Base-by-base conservation (phyloP, 371 early-diverging fungal genomes). In the Mortierella sp. region DNA sequence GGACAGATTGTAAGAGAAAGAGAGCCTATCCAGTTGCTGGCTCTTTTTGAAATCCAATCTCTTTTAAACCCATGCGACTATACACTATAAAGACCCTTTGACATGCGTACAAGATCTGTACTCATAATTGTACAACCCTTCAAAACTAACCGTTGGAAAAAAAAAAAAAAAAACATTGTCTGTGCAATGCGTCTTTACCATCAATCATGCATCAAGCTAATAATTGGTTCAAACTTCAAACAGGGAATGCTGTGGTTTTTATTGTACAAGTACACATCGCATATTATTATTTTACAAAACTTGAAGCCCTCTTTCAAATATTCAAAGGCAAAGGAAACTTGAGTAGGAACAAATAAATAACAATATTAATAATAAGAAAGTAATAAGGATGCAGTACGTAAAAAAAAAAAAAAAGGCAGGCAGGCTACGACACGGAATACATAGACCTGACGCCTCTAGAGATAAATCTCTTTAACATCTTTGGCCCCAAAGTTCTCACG, bases 391-490 rank as follows among this genome's bases (percentile, higher is more conserved):
- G 32, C 15, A 38, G 16, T 22, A n/a, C 33, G 9, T 6, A 69
- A 15, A 59, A 47, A 47, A 63, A 70, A 57, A 62, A 57, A 38
- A 48, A 47, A 59, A 45, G 6, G 63, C 1, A 63, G 47, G 41
- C 22, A 48, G 41, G 19, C 38, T 22, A 61, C 28, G 53, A 21
- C 16, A 33, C 4, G n/a, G 22, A 16, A 11, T 28, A 36, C 40
- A 22, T 24, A 43, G 13, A 4, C 8, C 33, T 13, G 16, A 28
- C 66, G 22, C 40, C 15, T 74, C 67, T 92, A 98, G 72, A 97
- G 83, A 72, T 92, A 99, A 60, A 99, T 92, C 75, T 92, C 93
- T 70, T 91, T 90, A 22, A 99, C 93, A 85, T 99, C 99, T 60
- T 92, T 93, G 38, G 90, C 87, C 7, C 96, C 95, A 91, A 99